Base-by-base conservation (phyloP, 345 rosid genomes). In the Rhizophora apiculata region DNA sequence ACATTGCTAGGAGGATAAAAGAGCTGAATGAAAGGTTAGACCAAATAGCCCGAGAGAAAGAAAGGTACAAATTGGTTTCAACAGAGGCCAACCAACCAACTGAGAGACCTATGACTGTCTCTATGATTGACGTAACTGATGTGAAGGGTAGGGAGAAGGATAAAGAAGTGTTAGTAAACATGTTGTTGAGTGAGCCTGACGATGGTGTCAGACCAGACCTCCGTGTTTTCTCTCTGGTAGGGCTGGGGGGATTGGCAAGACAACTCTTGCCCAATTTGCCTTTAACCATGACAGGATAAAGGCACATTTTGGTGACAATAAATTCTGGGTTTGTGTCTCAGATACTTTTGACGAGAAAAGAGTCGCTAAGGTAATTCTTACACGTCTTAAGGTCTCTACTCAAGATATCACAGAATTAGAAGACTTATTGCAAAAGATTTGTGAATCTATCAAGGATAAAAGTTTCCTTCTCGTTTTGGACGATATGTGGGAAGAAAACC, bases 161-260 rank as follows among this genome's bases (percentile, higher is more conserved):
- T 7, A 55, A 55, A 55, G 7, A 19, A 21, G 29, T 0, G 1
- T 19, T 55, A 21, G 3, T 55, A 15, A 2, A 55, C 13, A 20
- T 2, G 59, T 55, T 55, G 21, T 7, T 55, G 59, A 34, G 37
- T 34, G 37, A 34, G 10, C 2, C 37, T 7, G 0, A 3, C 21
- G 29, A 21, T 21, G 24, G 29, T 55, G 21, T 6, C 0, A 2
- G 37, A 2, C 3, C 46, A 62, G n/a, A 36, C 8, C 43, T 20
- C 48, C 21, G 8, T 0, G 3, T 62, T 10, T 1, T 32, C 24
- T 62, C 65, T 6, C 36, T 62, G 6, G 65, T 62, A 16, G 65
- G 65, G 48, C 5, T 62, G 65, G 65, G 51, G 65, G 65, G 4
- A 16, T 62, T 11, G 65, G 46, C 22, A 62, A 62, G 21, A 62